Conservation (phyloP, 768 basidiomycete species). For the Candolleomyces efflorescens region DNA sequence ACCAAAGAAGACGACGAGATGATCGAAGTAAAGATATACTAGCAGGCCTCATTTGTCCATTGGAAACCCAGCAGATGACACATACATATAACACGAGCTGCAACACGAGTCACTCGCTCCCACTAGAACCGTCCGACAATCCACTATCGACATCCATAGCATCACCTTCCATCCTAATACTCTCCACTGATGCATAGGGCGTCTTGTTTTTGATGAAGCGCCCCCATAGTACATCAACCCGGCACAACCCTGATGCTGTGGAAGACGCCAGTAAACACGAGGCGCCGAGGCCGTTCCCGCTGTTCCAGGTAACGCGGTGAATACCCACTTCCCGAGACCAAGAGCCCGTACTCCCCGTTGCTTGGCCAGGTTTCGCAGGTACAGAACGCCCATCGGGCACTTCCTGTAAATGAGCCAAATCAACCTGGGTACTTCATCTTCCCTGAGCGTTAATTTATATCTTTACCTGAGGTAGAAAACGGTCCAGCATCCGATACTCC, state of each 20-base stretch:
- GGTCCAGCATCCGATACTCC: conserved; percentile 86
- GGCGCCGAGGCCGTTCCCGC: conserved; percentile 57
- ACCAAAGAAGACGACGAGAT: too few species aligned
- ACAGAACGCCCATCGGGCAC: conserved; percentile 39
- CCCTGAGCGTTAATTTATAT: too few species aligned
- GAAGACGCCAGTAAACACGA: conserved; percentile 68
- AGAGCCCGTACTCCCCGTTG: conserved; percentile 48
- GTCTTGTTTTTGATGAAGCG: conserved; percentile 63
- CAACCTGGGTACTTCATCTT: not conserved
- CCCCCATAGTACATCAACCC: conserved; percentile 81
- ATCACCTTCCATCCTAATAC: conserved; percentile 54
- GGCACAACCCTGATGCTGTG: conserved; percentile 79
- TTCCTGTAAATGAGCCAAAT: conserved; percentile 38
- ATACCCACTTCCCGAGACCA: conserved; percentile 82
- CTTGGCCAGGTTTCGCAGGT: conserved; percentile 25
- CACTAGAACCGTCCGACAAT: conserved; percentile 1
- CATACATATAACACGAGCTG: too few species aligned
- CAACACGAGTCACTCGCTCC: not conserved
- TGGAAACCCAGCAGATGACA: not conserved
- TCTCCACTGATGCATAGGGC: conserved; percentile 61
- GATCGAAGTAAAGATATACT: too few species aligned
- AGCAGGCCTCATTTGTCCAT: too few species aligned
- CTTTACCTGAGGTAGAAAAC: conserved; percentile 67
- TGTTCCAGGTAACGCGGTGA: conserved; percentile 80
- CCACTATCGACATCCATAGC: conserved; percentile 37